Evolutionary conservation across 805 yeast genomes (phyloP).

Genomic region (Saturnispora ahearnii): DNA sequence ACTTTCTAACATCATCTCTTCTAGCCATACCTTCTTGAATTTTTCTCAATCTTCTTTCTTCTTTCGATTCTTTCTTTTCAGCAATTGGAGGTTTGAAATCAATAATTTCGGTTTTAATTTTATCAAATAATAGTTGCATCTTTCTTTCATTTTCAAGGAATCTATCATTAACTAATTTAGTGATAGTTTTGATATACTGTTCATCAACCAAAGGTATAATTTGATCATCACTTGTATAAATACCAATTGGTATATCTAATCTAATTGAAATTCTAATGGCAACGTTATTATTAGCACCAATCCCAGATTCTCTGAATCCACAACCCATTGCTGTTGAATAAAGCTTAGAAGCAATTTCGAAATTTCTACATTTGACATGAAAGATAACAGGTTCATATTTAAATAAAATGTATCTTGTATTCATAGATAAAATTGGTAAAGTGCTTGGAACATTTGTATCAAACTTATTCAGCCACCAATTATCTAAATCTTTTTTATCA

Average conservation of each 20-base stretch:
- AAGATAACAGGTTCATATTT: constrained; percentile 81
- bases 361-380: constrained; percentile 70
- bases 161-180: constrained; percentile 49
- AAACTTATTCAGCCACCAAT: constrained; percentile 37
- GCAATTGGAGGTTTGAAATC: neutral
- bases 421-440: neutral
- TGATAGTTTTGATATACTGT: constrained; percentile 42
- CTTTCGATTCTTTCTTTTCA: constrained; percentile 38
- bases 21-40: constrained; percentile 40
- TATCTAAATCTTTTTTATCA: constrained; percentile 36
- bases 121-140: constrained; percentile 37
- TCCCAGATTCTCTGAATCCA: constrained; percentile 84
- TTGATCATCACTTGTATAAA: constrained; percentile 27
- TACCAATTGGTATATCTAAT: constrained; percentile 72
- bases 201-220: constrained; percentile 37
- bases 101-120: constrained; percentile 30
- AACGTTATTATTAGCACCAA: constrained; percentile 68
- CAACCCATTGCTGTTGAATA: constrained; percentile 70
- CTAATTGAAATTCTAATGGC: constrained; percentile 70
- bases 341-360: constrained; percentile 46
- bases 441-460: neutral
- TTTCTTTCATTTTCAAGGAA: constrained; percentile 59
- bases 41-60: constrained; percentile 47
- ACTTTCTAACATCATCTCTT: constrained; percentile 16
- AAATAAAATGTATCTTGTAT: constrained; percentile 51